Evolutionary conservation across 257 asterid genomes (phyloP), one percentile per base, ranked within the genome.

Genomic region (Plantago elongata): DNA sequence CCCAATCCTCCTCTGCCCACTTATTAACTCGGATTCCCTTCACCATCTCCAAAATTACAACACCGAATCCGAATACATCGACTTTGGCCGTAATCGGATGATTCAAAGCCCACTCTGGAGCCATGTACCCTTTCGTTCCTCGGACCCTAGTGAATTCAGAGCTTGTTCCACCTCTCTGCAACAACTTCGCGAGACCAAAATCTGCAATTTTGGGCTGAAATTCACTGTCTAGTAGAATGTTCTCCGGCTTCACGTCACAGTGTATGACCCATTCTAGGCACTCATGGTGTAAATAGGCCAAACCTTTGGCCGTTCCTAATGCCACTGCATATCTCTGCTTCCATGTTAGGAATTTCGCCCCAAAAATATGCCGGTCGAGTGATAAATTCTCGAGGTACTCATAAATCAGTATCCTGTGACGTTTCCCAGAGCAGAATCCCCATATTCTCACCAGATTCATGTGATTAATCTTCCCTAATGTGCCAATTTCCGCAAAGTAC

Each of bases 111-210:
- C 86, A 84, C 34, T 82, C 89, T 0, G 93, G 93, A 5, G 86
- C 93, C 76, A 82, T 72, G 49, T 84, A 84, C 4, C 93, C 86
- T 60, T 75, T 79, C 3, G 93, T 84, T 56, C 93, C 93, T 0
- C 83, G 78, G 37, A 79, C 63, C 44, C 77, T 65, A 0, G 87
- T 77, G 66, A 69, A 69, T 46, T 71, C 80, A 0, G 85, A 74
- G 15, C 82, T 78, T 0, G 73, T 65, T 17, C 79, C 79, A 16
- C 76, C 93, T 63, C 79, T 69, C 65, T 73, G 81, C 12, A 73
- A 57, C 67, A 84, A 77, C 51, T 77, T 79, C 3, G 93, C 89
- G 48, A 82, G 67, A 60, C 86, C 88, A 22, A 81, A 84, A 74
- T 84, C 93, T 0, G 88, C 81, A 13, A 84, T 79, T 60, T 84